These are phyloP conservation scores for Cordyceps fumosorosea DNA, from an alignment of 2,329 filamentous ascomycete genomes.

Conservation along the genomic window DNA sequence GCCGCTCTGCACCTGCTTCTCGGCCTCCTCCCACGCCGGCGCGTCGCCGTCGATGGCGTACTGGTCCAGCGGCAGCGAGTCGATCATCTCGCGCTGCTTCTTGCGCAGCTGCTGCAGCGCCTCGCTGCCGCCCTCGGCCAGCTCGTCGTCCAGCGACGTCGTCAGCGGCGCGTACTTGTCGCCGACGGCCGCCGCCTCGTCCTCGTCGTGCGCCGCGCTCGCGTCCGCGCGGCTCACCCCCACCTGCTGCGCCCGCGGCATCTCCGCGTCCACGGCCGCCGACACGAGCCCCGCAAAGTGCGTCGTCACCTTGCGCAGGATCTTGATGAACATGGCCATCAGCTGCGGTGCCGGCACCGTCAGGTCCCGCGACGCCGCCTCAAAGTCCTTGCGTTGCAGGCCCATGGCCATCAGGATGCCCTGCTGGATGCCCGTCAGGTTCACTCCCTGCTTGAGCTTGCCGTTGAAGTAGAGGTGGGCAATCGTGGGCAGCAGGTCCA, in stretches of 20 bases:
- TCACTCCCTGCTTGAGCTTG: slow-evolving; percentile 59
- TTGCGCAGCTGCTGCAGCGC: slow-evolving; percentile 63
- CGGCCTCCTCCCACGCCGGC: slow-evolving; percentile 60
- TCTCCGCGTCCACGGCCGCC: slow-evolving; percentile 60
- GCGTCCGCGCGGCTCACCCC: slow-evolving; percentile 55
- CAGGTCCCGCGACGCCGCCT: slow-evolving; percentile 72
- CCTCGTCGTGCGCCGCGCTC: slow-evolving; percentile 61
- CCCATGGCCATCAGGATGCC: slow-evolving; percentile 86
- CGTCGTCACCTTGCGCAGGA: slow-evolving; percentile 76
- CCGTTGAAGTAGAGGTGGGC: slow-evolving; percentile 81
- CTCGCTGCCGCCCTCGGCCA: slow-evolving; percentile 77
- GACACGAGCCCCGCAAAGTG: slow-evolving; percentile 72
- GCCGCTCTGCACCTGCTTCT: slow-evolving; percentile 63
- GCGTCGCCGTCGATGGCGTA: slow-evolving; percentile 55
- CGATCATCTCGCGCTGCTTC: slow-evolving; percentile 82
- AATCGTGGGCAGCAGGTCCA: slow-evolving; percentile 82
- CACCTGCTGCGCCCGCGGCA: slow-evolving; percentile 52
- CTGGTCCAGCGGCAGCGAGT: slow-evolving; percentile 80
- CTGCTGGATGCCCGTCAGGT: slow-evolving; percentile 75
- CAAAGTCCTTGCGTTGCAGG: slow-evolving; percentile 82
- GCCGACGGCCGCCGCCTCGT: slow-evolving; percentile 47
- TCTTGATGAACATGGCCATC: slow-evolving; percentile 95
- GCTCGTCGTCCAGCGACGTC: slow-evolving; percentile 68
- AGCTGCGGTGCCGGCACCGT: slow-evolving; percentile 69
- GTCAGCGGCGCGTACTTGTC: slow-evolving; percentile 65